A percentile compares a stretch with the other conserved stretches of the same genome.
phyloP scores from a whole-genome alignment of 2,329 filamentous ascomycete species.

The Metarhizium brunneum region DNA sequence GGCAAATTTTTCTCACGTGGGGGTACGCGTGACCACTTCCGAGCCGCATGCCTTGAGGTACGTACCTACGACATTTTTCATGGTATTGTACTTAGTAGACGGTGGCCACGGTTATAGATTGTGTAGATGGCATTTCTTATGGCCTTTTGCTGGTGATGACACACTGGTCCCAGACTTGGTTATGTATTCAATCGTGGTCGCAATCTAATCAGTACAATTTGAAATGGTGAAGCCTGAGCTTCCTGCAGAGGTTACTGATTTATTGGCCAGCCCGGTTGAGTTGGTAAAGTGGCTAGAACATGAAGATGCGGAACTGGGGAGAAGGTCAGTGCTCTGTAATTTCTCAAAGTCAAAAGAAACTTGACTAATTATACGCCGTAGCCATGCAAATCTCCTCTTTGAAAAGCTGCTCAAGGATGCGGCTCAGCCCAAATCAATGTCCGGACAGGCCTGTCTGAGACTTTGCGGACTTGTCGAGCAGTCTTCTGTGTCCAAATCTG shows the following conservation, averaged over 20 bases:
- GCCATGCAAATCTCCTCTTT: slow-evolving; percentile 33
- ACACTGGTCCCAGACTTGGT: background rate
- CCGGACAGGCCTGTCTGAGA: slow-evolving; percentile 46
- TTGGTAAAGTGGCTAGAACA: slow-evolving; percentile 33
- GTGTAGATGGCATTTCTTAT: background rate
- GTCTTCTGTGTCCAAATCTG: slow-evolving; percentile 39
- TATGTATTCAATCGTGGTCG: slow-evolving; percentile 1
- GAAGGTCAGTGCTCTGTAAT: slow-evolving; percentile 20
- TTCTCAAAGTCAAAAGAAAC: slow-evolving; percentile 7
- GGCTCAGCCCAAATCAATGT: slow-evolving; percentile 43
- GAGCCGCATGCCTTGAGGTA: background rate
- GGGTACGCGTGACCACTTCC: slow-evolving; percentile 16
- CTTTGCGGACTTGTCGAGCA: slow-evolving; percentile 55
- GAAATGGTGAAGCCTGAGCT: slow-evolving; percentile 11
- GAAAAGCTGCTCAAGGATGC: slow-evolving; percentile 37
- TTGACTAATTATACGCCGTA: slow-evolving; percentile 5
- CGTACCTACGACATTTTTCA: background rate
- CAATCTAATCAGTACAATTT: background rate
- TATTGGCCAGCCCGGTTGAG: slow-evolving; percentile 27
- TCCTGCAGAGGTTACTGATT: slow-evolving; percentile 19
- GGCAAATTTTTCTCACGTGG: slow-evolving; percentile 28
- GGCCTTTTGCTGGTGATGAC: background rate
- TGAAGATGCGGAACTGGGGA: slow-evolving; percentile 23
- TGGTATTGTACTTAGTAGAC: background rate
- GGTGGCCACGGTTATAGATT: background rate